These are phyloP conservation scores for Symmetrospora coprosmae DNA, from an alignment of 768 basidiomycete species.

Conservation along the genomic window DNA sequence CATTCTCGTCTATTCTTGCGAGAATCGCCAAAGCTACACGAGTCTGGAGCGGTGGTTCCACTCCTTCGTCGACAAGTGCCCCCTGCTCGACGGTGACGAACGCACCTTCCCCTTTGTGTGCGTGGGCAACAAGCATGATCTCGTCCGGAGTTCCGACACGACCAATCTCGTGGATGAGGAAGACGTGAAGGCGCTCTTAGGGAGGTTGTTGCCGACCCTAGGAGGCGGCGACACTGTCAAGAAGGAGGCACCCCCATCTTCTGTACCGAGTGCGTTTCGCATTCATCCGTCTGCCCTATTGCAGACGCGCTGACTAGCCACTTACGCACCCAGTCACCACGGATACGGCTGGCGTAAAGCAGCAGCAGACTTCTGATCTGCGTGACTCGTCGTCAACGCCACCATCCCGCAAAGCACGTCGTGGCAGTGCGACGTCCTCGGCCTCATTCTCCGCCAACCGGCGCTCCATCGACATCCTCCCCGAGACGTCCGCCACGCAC, in stretches of 20 bases:
- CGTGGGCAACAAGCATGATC: constrained; percentile 23
- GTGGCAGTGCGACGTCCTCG: too few relatives aligned
- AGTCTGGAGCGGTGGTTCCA: constrained; percentile 8
- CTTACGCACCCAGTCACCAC: neutral
- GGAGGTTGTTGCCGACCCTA: neutral
- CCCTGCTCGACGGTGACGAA: constrained; percentile 18
- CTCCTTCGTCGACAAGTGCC: constrained; percentile 16
- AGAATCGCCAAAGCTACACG: neutral
- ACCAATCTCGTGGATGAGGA: neutral
- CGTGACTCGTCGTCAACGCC: neutral
- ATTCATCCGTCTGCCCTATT: neutral
- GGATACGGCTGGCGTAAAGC: neutral
- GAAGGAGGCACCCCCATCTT: neutral
- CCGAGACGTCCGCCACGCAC: too few relatives aligned
- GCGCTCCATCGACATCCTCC: constrained; percentile 12
- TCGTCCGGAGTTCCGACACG: neutral
- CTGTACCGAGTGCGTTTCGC: neutral
- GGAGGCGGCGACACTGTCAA: neutral
- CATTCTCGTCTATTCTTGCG: constrained; percentile 22
- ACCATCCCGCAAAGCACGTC: neutral
- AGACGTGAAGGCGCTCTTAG: constrained; percentile 3
- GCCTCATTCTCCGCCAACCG: constrained; percentile 1
- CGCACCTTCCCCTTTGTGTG: constrained; percentile 19
- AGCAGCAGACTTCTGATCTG: neutral
- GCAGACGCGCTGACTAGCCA: neutral